Evolutionary conservation across 2,329 filamentous ascomycete species (phyloP), one percentile per base, ranked within the genome.

Genomic region (Claviceps sp.): DNA sequence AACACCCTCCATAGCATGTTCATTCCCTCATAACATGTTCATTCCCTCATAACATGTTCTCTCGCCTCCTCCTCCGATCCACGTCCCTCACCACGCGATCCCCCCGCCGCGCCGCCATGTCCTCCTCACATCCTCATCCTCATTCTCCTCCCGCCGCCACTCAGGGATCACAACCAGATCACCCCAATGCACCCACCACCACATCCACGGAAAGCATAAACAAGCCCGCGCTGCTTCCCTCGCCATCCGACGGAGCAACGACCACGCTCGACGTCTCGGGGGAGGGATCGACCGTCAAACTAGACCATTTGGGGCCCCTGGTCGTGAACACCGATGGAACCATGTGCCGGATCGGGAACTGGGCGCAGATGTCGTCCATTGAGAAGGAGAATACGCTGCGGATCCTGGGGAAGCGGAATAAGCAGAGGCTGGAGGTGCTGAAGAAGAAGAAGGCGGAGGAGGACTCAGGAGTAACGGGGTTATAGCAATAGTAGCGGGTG

Each of bases 291-390:
- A 63, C 65, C 18, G 72, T 85, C 44, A 78, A 75, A 48, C 75
- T 89, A 8, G 83, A 87, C 61, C 75, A 79, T 55, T 70, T 89
- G 24, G 85, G 86, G 0, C 86, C 86, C 1, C 72, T 89, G 59
- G 84, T 90, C 1, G 81, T 89, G 51, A 85, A 88, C 64, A 70
- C 73, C 55, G 83, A 90, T 65, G 86, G 86, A 20, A 82, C 82
- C 8, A 65, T 88, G 58, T 81, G 81, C 52, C 76, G 85, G 37
- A 85, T 90, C 59, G 68, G 75, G 38, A 89, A 90, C 65, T 90
- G 85, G 85, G 72, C 70, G 8, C 70, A 81, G 57, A 88, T 89
- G 85, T 76, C 77, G 2, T 78, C 80, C 26, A 73, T 80, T 6
- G 85, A 89, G 72, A 74, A 72, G 63, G 67, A 77, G 62, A 85